phyloP scores from a whole-genome alignment of 164 flowering plant species.

The Chloranthus sessilifolius region DNA sequence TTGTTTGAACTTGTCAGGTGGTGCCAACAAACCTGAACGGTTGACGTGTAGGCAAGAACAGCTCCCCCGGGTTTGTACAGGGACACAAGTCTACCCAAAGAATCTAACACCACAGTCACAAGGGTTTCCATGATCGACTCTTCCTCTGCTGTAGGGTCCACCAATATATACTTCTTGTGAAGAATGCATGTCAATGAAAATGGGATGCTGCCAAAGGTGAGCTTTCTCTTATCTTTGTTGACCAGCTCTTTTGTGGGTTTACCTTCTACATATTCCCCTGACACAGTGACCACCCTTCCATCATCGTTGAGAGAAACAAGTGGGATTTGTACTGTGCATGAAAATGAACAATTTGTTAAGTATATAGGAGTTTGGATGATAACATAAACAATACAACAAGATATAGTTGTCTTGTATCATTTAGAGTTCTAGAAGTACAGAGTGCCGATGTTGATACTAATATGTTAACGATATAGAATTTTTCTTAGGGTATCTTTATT shows the following conservation, averaged over 20 bases:
- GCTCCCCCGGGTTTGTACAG: conserved; percentile 87
- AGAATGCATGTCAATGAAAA: conserved; percentile 82
- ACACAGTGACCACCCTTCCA: conserved; percentile 58
- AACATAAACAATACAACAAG: too few species aligned
- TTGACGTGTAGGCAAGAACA: conserved; percentile 63
- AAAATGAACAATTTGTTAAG: conserved; percentile 2
- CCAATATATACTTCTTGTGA: conserved; percentile 77
- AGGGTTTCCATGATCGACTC: conserved; percentile 46
- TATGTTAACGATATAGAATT: too few species aligned
- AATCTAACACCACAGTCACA: conserved; percentile 60
- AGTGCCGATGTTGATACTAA: too few species aligned
- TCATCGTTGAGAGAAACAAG: conserved; percentile 77
- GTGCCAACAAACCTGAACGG: conserved; percentile 53
- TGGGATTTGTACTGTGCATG: conserved; percentile 73
- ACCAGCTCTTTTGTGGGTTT: conserved; percentile 45
- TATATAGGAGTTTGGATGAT: too few species aligned
- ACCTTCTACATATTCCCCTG: conserved; percentile 39
- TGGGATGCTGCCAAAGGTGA: conserved; percentile 45
- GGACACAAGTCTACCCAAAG: conserved; percentile 71
- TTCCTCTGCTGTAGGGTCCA: conserved; percentile 89
- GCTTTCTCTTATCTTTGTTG: conserved; percentile 70
- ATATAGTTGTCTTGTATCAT: too few species aligned
- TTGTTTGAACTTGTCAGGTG: not conserved
- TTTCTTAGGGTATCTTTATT: too few species aligned
- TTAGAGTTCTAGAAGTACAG: too few species aligned